Evolutionary conservation across 257 asterid species (phyloP).

Genomic region (Catharanthus roseus): DNA sequence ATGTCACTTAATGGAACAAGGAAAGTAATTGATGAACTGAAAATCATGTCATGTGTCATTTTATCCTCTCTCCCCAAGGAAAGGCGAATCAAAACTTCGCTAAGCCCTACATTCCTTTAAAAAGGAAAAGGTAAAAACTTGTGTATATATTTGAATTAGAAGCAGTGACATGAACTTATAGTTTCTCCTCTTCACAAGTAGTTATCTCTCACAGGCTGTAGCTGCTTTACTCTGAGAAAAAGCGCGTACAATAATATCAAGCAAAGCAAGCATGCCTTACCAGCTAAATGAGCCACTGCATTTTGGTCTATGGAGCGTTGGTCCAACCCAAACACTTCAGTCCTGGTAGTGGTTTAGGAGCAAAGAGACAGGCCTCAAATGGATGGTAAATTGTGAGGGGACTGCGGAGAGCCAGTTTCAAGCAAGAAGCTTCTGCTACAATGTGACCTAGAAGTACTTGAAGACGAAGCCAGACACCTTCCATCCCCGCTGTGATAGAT

Average conservation of each 20-base stretch:
- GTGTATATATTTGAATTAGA: background rate
- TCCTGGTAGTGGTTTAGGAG: background rate
- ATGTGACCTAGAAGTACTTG: constrained; percentile 78
- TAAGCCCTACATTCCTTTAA: background rate
- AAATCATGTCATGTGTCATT: background rate
- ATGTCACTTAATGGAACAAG: background rate
- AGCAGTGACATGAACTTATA: too few species aligned
- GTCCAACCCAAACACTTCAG: background rate
- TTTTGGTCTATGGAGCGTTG: background rate
- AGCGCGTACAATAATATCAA: background rate
- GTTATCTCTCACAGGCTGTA: background rate
- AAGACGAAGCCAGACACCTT: constrained; percentile 75
- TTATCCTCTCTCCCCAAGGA: background rate
- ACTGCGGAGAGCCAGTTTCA: constrained; percentile 67
- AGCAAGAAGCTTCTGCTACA: constrained; percentile 78
- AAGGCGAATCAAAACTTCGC: background rate
- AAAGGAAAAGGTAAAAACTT: background rate
- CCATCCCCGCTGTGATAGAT: constrained; percentile 53
- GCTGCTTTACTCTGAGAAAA: constrained; percentile 4
- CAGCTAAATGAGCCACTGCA: background rate
- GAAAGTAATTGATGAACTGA: background rate
- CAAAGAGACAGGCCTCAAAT: constrained; percentile 21
- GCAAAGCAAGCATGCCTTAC: background rate
- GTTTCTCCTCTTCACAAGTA: background rate
- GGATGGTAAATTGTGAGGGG: constrained; percentile 50